These are phyloP conservation scores for Scenedesmus sp. DNA, from an alignment of 163 green algal genomes.

Conservation along the genomic window DNA sequence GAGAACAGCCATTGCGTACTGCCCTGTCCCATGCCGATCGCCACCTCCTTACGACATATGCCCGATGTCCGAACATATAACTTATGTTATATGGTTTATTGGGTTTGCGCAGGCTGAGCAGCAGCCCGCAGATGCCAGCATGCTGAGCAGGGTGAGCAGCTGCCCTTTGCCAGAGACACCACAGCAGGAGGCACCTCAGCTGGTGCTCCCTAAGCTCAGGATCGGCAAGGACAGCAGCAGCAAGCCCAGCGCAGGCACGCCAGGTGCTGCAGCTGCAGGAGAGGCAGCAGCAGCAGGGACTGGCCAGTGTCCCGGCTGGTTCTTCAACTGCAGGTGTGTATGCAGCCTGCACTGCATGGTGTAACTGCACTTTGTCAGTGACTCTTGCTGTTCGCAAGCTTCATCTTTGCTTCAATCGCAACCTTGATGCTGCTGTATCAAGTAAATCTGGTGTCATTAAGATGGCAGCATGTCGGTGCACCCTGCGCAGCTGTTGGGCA, in stretches of 20 bases:
- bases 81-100: not conserved
- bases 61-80: not conserved
- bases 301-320: not conserved
- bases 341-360: not conserved
- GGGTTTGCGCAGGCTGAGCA: not conserved
- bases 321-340: conserved; percentile 26
- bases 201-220: not conserved
- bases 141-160: conserved; percentile 1
- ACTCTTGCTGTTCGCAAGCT: not conserved
- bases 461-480: not conserved
- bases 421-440: not conserved
- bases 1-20: not conserved
- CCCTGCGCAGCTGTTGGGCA: not conserved
- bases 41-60: too few species aligned
- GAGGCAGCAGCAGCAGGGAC: not conserved
- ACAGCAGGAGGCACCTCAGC: conserved; percentile 5
- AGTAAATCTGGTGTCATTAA: too few species aligned
- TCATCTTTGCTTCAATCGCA: not conserved
- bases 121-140: not conserved
- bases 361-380: not conserved
- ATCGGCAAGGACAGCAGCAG: not conserved
- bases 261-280: not conserved
- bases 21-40: not conserved
- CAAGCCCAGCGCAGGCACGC: not conserved
- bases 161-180: conserved; percentile 24